Percentiles rank a stretch among this genome's conserved stretches.
These are phyloP conservation scores for Tephrocybe sp. DNA, from an alignment of 768 basidiomycete genomes.

Conservation along the genomic window DNA sequence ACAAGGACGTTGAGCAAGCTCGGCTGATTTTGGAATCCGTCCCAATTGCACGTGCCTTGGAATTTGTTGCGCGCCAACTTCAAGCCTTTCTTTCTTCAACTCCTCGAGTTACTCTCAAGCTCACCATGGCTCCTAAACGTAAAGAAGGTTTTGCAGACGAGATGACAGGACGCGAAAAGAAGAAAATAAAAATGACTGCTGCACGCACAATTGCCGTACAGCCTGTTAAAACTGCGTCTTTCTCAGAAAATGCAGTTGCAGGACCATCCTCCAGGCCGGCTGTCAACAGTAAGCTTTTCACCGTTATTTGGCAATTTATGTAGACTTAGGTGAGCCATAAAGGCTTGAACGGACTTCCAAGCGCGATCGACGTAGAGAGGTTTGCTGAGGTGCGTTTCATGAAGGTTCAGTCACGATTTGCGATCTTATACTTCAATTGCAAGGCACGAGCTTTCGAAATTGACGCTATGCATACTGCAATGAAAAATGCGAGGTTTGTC, in stretches of 20 bases:
- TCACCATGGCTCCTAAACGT: conserved; percentile 37
- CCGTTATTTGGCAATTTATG: not conserved
- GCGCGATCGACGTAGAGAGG: conserved; percentile 81
- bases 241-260: conserved; percentile 29
- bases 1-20: not conserved
- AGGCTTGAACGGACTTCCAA: conserved; percentile 67
- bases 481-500: conserved; percentile 72
- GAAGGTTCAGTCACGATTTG: not conserved
- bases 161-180: conserved; percentile 52
- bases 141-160: conserved; percentile 32
- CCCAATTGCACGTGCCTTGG: not conserved
- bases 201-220: conserved; percentile 75
- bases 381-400: conserved; percentile 69
- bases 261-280: conserved; percentile 40
- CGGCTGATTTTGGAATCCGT: not conserved
- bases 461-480: conserved; percentile 83
- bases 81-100: not conserved
- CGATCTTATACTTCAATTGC: conserved; percentile 7
- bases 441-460: conserved; percentile 93
- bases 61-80: not conserved
- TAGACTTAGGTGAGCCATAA: not conserved
- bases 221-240: conserved; percentile 20
- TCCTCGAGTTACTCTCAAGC: not conserved
- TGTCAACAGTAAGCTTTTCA: conserved; percentile 40
- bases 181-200: conserved; percentile 63